Conservation (phyloP, 371 early-diverging fungal genomes). For the Mortierella sp. region DNA sequence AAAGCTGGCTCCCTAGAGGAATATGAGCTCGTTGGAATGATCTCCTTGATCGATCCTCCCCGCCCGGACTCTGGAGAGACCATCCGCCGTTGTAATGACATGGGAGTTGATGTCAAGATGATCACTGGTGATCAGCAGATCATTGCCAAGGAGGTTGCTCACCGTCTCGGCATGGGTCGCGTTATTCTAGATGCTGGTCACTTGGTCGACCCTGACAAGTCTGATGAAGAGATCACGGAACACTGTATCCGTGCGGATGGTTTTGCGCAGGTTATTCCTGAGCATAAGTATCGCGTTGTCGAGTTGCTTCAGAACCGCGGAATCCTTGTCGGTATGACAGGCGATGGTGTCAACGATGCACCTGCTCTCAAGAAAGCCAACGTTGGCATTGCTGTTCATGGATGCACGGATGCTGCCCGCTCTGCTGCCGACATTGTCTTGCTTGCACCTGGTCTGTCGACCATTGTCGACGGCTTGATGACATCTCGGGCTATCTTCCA, state of each 20-base stretch:
- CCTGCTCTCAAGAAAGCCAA: slow-evolving; percentile 87
- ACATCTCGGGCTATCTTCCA: slow-evolving; percentile 90
- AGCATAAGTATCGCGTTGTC: slow-evolving; percentile 95
- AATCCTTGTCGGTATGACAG: slow-evolving; percentile 87
- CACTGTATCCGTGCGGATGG: slow-evolving; percentile 91
- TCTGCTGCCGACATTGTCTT: slow-evolving; percentile 92
- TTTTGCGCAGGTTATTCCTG: slow-evolving; percentile 97
- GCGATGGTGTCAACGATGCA: slow-evolving; percentile 94
- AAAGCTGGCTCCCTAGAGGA: slow-evolving; percentile 68
- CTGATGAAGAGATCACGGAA: slow-evolving; percentile 86
- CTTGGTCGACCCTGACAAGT: slow-evolving; percentile 80
- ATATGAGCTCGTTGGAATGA: slow-evolving; percentile 78
- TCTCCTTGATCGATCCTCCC: slow-evolving; percentile 90
- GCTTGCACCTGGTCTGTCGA: slow-evolving; percentile 83
- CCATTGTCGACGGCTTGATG: slow-evolving; percentile 85
- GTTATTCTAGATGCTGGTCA: slow-evolving; percentile 82
- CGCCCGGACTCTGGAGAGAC: slow-evolving; percentile 72
- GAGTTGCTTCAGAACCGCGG: slow-evolving; percentile 79
- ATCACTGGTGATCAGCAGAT: slow-evolving; percentile 92
- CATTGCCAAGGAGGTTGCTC: slow-evolving; percentile 90
- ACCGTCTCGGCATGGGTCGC: slow-evolving; percentile 82
- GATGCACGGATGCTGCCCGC: slow-evolving; percentile 92
- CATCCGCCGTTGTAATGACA: slow-evolving; percentile 68
- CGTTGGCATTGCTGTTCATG: slow-evolving; percentile 81
- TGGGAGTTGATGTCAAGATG: slow-evolving; percentile 90